These are phyloP conservation scores for Solanum lycopersicoides DNA, from an alignment of 257 asterid species.

Conservation along the genomic window DNA sequence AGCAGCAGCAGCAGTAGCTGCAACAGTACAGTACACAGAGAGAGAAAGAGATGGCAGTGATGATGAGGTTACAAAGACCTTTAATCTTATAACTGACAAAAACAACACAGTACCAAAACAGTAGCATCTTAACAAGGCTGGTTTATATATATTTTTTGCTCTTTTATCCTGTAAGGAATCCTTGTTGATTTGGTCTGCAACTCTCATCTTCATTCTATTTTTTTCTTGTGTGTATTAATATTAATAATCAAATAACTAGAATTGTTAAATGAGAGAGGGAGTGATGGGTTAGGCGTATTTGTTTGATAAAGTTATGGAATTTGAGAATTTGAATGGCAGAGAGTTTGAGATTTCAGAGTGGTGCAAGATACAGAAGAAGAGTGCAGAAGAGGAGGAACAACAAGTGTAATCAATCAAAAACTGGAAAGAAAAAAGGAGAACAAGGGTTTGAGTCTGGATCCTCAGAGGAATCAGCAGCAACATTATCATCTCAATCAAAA, in stretches of 20 bases:
- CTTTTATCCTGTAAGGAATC: slow-evolving; percentile 16
- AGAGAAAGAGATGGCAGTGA: slow-evolving; percentile 4
- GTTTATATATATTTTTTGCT: not conserved
- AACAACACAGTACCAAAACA: slow-evolving; percentile 23
- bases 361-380: slow-evolving; percentile 3
- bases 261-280: not conserved
- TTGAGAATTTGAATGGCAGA: slow-evolving; percentile 41
- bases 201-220: too few relatives aligned
- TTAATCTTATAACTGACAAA: slow-evolving; percentile 73
- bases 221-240: not conserved
- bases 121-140: slow-evolving; percentile 21
- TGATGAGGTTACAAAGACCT: slow-evolving; percentile 46
- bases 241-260: not conserved
- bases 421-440: slow-evolving; percentile 48
- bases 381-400: not conserved
- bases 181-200: not conserved
- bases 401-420: slow-evolving; percentile 24
- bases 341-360: slow-evolving; percentile 17
- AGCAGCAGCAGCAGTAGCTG: not conserved
- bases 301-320: slow-evolving; percentile 32
- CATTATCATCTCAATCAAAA: slow-evolving; percentile 17
- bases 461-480: slow-evolving; percentile 46
- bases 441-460: slow-evolving; percentile 88
- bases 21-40: not conserved
- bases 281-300: slow-evolving; percentile 53